phyloP scores from a whole-genome alignment of 306 rosid species.

The Vigna mungo region DNA sequence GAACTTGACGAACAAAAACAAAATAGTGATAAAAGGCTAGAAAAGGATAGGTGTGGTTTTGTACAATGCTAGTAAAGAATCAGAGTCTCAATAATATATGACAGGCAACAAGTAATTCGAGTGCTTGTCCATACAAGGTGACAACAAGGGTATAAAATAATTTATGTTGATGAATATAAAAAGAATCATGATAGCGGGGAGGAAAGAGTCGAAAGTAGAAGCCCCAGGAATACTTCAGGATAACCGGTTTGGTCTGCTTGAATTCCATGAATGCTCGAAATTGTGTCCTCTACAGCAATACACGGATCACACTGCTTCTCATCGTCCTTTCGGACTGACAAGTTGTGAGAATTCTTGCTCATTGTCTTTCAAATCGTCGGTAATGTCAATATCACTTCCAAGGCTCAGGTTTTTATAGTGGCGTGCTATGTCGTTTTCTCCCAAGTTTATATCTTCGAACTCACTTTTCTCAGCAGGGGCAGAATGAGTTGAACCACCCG shows the following conservation, averaged over 20 bases:
- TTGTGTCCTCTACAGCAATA: slow-evolving; percentile 14
- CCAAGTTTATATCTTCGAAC: slow-evolving; percentile 47
- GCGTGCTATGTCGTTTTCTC: slow-evolving; percentile 27
- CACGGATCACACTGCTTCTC: slow-evolving; percentile 25
- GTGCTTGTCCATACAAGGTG: slow-evolving; percentile 30
- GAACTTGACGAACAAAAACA: background rate
- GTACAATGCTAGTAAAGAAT: slow-evolving; percentile 9
- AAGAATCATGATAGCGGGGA: background rate
- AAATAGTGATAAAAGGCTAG: background rate
- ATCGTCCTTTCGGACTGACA: slow-evolving; percentile 44
- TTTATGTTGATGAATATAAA: slow-evolving; percentile 3
- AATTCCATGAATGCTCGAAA: slow-evolving; percentile 30
- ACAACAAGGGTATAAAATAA: slow-evolving; percentile 1
- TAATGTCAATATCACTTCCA: slow-evolving; percentile 49
- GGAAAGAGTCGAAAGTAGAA: slow-evolving; percentile 18
- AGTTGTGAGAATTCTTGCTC: slow-evolving; percentile 44
- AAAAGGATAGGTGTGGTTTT: background rate
- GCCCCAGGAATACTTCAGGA: slow-evolving; percentile 34
- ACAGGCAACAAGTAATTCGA: slow-evolving; percentile 13
- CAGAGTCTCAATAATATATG: slow-evolving; percentile 4
- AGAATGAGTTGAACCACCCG: slow-evolving; percentile 43
- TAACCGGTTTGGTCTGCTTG: slow-evolving; percentile 31
- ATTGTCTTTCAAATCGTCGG: slow-evolving; percentile 21
- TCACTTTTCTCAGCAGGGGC: slow-evolving; percentile 23
- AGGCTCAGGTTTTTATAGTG: slow-evolving; percentile 51